Evolutionary conservation across 1,139 yeast species (phyloP).

Genomic region (Suhomyces wounanorum): DNA sequence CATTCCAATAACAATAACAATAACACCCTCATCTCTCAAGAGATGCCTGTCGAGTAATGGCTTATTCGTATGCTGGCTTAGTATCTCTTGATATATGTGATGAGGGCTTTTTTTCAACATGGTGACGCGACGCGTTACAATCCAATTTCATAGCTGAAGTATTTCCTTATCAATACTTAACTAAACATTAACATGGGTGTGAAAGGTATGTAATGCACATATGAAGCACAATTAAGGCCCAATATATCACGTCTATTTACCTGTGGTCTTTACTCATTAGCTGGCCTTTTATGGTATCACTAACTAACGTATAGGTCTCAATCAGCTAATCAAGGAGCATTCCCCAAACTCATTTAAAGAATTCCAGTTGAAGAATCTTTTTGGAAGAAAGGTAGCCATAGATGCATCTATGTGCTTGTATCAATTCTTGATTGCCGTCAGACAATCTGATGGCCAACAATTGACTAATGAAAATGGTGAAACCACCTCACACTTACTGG

Average conservation of each 20-base stretch:
- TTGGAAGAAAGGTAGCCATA: constrained; percentile 94
- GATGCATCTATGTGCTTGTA: constrained; percentile 90
- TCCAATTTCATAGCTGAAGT: neutral
- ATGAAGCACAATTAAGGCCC: too few species aligned
- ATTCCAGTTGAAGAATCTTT: constrained; percentile 79
- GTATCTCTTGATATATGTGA: too few species aligned
- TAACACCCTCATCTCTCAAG: neutral
- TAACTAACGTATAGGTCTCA: constrained; percentile 53
- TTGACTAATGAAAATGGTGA: constrained; percentile 86
- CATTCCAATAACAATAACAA: neutral
- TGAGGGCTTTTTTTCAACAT: neutral
- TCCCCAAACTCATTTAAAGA: constrained; percentile 82
- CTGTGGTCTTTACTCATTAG: neutral
- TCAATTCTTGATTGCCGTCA: constrained; percentile 91
- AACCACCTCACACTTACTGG: constrained; percentile 94
- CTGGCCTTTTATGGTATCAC: neutral
- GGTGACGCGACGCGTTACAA: constrained; percentile 4
- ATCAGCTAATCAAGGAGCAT: constrained; percentile 80
- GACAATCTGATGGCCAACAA: constrained; percentile 97
- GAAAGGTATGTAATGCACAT: constrained; percentile 46
- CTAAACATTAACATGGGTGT: constrained; percentile 61
- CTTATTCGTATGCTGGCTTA: too few species aligned
- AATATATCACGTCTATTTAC: too few species aligned
- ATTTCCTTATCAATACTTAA: neutral
- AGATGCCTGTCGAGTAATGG: neutral